Percentiles rank a stretch among this genome's conserved stretches.
These are phyloP conservation scores for Aureobasidium sp. DNA, from an alignment of 2,329 filamentous ascomycete species.

Conservation along the genomic window DNA sequence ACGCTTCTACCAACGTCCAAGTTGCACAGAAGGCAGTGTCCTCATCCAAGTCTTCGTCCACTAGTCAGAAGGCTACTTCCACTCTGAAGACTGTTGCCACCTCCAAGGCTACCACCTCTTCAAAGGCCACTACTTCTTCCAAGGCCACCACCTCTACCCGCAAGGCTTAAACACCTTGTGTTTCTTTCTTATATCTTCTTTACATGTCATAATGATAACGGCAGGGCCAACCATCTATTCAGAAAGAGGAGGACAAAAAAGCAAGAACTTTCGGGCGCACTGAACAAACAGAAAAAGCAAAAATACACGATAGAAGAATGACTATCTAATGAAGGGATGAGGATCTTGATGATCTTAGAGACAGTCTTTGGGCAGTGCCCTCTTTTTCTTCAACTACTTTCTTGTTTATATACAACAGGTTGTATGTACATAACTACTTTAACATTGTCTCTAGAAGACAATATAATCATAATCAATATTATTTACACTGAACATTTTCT, in stretches of 20 bases:
- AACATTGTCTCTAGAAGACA: neutral
- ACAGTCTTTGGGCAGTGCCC: neutral
- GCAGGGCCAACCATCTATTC: neutral
- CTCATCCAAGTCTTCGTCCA: neutral
- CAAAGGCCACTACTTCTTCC: neutral
- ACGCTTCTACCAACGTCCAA: neutral
- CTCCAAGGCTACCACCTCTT: neutral
- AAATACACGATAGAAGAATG: neutral
- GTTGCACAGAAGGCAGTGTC: neutral
- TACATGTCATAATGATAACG: neutral
- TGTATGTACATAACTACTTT: neutral
- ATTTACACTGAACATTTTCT: neutral
- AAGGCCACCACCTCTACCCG: neutral
- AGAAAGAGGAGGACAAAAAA: neutral
- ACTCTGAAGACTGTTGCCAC: neutral
- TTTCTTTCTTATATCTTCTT: neutral
- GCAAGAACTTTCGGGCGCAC: neutral
- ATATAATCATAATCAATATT: neutral
- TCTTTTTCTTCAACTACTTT: neutral
- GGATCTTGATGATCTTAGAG: slow-evolving; percentile 8
- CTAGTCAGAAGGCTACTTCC: neutral
- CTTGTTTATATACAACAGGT: slow-evolving; percentile 3
- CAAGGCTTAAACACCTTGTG: neutral
- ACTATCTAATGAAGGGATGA: slow-evolving; percentile 6
- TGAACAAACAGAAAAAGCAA: neutral